Percentiles rank a stretch among this genome's conserved stretches.
phyloP scores from a whole-genome alignment of 352 stramenopile species.

The Phytophthora litchii region DNA sequence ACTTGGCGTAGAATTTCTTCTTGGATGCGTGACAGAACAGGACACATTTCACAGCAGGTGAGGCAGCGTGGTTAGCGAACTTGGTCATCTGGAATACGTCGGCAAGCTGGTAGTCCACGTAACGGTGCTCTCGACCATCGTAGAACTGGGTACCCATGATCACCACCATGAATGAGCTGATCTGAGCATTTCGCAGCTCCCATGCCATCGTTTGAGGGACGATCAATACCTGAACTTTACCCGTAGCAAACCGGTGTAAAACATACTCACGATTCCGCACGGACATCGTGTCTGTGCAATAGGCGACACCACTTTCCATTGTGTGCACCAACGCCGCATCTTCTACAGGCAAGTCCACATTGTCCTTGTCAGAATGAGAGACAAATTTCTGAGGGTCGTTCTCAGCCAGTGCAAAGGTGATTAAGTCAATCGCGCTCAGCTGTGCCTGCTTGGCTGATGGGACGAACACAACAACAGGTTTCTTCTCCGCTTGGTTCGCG shows the following conservation, averaged over 20 bases:
- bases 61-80: constrained; percentile 60
- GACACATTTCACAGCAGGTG: constrained; percentile 90
- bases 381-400: constrained; percentile 81
- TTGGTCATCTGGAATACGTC: constrained; percentile 99
- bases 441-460: constrained; percentile 98
- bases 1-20: constrained; percentile 98
- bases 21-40: constrained; percentile 97
- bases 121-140: constrained; percentile 95
- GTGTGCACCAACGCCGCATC: constrained; percentile 95
- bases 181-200: constrained; percentile 75
- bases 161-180: constrained; percentile 93
- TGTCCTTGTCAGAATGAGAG: constrained; percentile 32
- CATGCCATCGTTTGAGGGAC: constrained; percentile 95
- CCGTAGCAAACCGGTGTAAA: constrained; percentile 85
- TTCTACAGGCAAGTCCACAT: constrained; percentile 59
- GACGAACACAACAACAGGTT: constrained; percentile 97
- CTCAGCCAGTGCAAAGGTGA: constrained; percentile 95
- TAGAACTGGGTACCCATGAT: constrained; percentile 99
- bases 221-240: constrained; percentile 93
- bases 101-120: constrained; percentile 97
- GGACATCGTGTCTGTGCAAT: constrained; percentile 94
- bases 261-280: constrained; percentile 92
- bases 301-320: constrained; percentile 94
- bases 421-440: constrained; percentile 98
- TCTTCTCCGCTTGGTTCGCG: constrained; percentile 82